Evolutionary conservation across 1,139 yeast species (phyloP), one percentile per base, ranked within the genome.

Genomic region (Suhomyces wounanorum): DNA sequence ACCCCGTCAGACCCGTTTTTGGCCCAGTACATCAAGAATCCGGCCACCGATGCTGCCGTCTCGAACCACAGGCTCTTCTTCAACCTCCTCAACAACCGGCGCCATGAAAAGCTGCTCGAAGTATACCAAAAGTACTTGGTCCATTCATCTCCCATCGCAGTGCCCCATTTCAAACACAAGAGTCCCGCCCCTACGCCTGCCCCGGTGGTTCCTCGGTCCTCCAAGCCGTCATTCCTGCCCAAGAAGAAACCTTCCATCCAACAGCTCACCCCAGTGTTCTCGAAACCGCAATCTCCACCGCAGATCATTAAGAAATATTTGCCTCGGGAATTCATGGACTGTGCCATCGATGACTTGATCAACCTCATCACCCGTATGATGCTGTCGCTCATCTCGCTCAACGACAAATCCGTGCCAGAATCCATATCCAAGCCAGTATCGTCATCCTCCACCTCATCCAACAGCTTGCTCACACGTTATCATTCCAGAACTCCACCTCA

Each of bases 401-500:
- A 90, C 64, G 96, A 90, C 64, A 71, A 73, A 43, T 66, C 66
- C n/a, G 78, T 75, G 0, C 79, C 79, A 0, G 61, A 55, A 4
- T 64, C 73, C 1, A 66, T 73, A 1, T 65, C 73, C 3, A 60
- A 64, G 39, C 73, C 73, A 13, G 56, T 58, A 14, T 46, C 60
- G 6, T 49, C 57, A 9, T 28, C 45, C 16, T 47, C 49, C 10
- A 47, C 63, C 11, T 48, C 60, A 14, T 58, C 60, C 41, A 61
- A 61, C 45, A 57, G 63, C 51, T 70, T 78, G 42, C 75, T 94
- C 47, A 94, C 99, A 0, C 77, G 98, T 57, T 94, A 92, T 65
- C 99, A 94, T 66, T 91, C 97, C 5, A 71, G 97, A 55, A 85
- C 95, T 0, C 97, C 97, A 1, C 98, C 99, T 0, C 81, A 82